These are phyloP conservation scores for Pyrenochaeta sp. DNA, from an alignment of 2,329 filamentous ascomycete species.

Conservation along the genomic window DNA sequence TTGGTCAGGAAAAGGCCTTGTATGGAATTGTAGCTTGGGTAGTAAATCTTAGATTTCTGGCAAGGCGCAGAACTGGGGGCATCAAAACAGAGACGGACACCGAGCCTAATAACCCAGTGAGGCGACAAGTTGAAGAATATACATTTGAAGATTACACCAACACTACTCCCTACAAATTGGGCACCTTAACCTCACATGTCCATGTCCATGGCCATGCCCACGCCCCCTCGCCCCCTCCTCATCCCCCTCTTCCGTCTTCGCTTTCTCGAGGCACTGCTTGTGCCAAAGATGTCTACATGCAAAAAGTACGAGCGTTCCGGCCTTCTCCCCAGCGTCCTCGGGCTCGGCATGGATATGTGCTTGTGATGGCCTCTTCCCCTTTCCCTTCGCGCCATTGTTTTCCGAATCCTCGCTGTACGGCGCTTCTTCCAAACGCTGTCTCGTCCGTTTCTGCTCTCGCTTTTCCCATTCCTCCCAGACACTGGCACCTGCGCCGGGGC, in stretches of 20 bases:
- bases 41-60: too few relatives aligned
- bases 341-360: conserved; percentile 10
- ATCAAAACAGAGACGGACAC: too few relatives aligned
- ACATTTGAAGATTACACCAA: neutral
- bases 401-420: conserved; percentile 50
- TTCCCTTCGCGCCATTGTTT: conserved; percentile 55
- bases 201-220: too few relatives aligned
- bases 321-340: conserved; percentile 6
- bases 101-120: too few relatives aligned
- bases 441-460: conserved; percentile 49
- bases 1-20: too few relatives aligned
- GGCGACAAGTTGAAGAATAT: neutral
- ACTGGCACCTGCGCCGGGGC: conserved; percentile 77
- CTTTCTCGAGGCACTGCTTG: conserved; percentile 41
- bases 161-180: conserved; percentile 38
- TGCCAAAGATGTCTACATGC: conserved; percentile 53
- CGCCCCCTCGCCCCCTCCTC: conserved; percentile 3
- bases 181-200: conserved; percentile 32
- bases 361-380: conserved; percentile 24
- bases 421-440: conserved; percentile 56
- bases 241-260: neutral
- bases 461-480: conserved; percentile 86
- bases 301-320: conserved; percentile 43
- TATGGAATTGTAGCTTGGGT: too few relatives aligned
- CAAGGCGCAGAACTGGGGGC: too few relatives aligned